Base-by-base conservation (phyloP, 345 rosid genomes). In the Leavenworthia alabamica region DNA sequence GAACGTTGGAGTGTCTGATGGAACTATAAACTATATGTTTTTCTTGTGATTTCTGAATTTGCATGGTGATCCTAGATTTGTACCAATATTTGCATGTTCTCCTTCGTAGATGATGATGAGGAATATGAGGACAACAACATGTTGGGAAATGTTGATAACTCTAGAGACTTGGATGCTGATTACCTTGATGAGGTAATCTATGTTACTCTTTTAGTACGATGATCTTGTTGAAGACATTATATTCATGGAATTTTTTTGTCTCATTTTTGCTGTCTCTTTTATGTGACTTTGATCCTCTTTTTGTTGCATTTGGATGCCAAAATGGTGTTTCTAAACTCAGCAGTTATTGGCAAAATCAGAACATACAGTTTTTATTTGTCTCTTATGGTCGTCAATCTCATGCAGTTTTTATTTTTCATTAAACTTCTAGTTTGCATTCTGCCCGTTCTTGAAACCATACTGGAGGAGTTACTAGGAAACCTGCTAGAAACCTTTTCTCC, bases 131-230 rank as follows among this genome's bases (percentile, higher is more conserved):
- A 89, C 62, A 73, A 77, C 64, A 78, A 81, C 41, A 84, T 93
- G 84, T 93, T 93, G 40, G 97, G 97, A 41, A 93, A 93, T 69
- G 96, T 93, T 62, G 97, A 93, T 70, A 83, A 90, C 71, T 77
- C 92, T 2, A 97, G 99, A 7, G 97, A 89, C 73, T 91, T 93
- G 47, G 99, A 93, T 64, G 95, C 80, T 53, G 99, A 93, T 80
- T 93, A 93, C 74, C 97, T 93, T 55, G 99, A 93, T 70, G 92
- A 89, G 95, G 97, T 90, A 54, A 72, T 32, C 6, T 65, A 42
- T 22, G 33, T 19, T 56, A 9, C 58, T 20, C 32, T 33, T 35
- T 70, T 10, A 32, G 42, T 40, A 24, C 17, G 61, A 40, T 54
- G 40, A 23, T 23, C 47, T 35, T 63, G 17, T 56, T 40, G 24